Evolutionary conservation across 2,329 filamentous ascomycete species (phyloP).

Genomic region (Cryphonectria carpinicola): DNA sequence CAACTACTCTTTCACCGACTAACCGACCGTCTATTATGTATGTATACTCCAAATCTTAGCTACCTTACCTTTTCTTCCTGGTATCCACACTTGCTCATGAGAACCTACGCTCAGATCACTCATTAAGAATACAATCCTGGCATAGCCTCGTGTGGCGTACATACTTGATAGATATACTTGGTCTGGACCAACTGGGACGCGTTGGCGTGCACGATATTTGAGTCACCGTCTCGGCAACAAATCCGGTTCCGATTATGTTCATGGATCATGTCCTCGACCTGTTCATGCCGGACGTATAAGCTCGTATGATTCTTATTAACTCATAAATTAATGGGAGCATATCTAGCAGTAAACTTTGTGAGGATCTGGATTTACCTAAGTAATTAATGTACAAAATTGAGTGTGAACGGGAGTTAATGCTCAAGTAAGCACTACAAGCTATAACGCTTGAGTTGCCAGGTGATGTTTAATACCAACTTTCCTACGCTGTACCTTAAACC

Average conservation of each 20-base stretch:
- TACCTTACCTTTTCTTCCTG: too few species aligned
- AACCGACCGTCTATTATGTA: not conserved
- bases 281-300: conserved; percentile 40
- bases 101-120: not conserved
- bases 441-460: too few species aligned
- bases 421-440: too few species aligned
- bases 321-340: not conserved
- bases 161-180: conserved; percentile 48
- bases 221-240: conserved; percentile 53
- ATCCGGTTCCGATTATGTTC: conserved; percentile 48
- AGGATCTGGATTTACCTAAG: not conserved
- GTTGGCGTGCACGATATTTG: conserved; percentile 56
- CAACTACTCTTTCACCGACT: not conserved
- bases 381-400: not conserved
- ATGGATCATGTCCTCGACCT: conserved; percentile 42
- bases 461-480: too few species aligned
- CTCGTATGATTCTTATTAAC: not conserved
- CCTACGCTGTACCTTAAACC: too few species aligned
- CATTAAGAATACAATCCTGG: conserved; percentile 53
- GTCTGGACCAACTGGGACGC: conserved; percentile 46
- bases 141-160: conserved; percentile 56
- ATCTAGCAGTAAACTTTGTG: not conserved
- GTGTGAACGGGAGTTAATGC: not conserved
- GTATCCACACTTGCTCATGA: not conserved
- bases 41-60: too few species aligned